Evolutionary conservation across 768 basidiomycete genomes (phyloP).

Genomic region (Lenzites betulinus): DNA sequence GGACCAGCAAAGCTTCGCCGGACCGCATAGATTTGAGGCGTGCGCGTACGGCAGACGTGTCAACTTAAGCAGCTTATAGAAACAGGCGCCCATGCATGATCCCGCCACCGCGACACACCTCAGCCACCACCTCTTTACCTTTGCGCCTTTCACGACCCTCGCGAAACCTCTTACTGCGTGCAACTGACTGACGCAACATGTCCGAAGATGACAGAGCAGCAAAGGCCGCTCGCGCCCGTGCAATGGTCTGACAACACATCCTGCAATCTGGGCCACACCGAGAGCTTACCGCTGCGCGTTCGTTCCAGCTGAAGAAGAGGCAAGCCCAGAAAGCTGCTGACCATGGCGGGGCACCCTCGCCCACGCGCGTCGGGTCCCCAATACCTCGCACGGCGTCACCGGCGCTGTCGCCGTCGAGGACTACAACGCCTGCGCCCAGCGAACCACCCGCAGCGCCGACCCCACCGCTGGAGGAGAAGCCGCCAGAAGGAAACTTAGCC

Average conservation of each 20-base stretch:
- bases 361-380: constrained; percentile 28
- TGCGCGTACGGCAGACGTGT: background rate
- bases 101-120: constrained; percentile 4
- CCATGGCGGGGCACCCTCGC: background rate
- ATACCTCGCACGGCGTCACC: constrained; percentile 42
- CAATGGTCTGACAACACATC: constrained; percentile 55
- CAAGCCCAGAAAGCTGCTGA: constrained; percentile 68
- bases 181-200: constrained; percentile 21
- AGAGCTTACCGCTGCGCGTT: constrained; percentile 6
- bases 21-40: background rate
- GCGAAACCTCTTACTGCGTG: background rate
- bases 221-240: constrained; percentile 83
- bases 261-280: background rate
- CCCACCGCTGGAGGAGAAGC: constrained; percentile 36
- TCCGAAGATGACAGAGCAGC: constrained; percentile 78
- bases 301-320: constrained; percentile 74
- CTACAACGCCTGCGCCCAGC: constrained; percentile 32
- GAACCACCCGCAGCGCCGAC: constrained; percentile 22
- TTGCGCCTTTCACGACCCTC: background rate
- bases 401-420: constrained; percentile 47
- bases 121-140: constrained; percentile 2
- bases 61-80: background rate
- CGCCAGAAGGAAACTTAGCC: constrained; percentile 40
- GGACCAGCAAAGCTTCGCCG: background rate
- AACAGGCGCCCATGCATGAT: background rate